These are phyloP conservation scores for Agaricales sp. DNA, from an alignment of 1,284 basidiomycete genomes.

Conservation along the genomic window DNA sequence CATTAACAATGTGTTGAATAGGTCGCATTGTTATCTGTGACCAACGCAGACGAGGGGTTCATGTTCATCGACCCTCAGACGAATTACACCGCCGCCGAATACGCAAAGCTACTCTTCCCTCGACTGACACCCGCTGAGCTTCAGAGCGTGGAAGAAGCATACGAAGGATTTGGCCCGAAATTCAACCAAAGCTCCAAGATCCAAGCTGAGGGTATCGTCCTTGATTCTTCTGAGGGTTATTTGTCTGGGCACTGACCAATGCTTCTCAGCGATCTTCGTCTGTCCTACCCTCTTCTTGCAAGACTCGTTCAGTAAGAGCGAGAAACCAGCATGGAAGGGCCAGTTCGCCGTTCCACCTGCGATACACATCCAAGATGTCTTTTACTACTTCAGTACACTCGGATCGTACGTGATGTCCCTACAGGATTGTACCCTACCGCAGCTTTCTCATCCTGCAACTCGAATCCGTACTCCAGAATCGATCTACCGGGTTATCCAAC, in stretches of 20 bases:
- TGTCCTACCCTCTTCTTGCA: neutral
- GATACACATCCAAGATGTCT: neutral
- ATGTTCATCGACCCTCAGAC: neutral
- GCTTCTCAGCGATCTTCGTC: neutral
- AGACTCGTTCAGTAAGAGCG: neutral
- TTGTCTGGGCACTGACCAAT: neutral
- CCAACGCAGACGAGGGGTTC: neutral
- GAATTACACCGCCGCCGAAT: neutral
- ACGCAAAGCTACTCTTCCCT: neutral
- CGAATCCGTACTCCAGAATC: too few species aligned
- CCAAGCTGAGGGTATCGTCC: neutral
- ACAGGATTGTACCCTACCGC: too few species aligned
- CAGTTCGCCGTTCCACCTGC: neutral
- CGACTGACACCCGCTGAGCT: neutral
- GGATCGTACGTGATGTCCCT: too few species aligned
- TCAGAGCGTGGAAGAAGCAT: neutral
- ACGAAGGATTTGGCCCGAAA: neutral
- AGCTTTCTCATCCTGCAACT: too few species aligned
- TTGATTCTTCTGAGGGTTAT: neutral
- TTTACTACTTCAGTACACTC: neutral
- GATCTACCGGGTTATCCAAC: too few species aligned
- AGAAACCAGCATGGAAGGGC: neutral
- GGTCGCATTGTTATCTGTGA: neutral
- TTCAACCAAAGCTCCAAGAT: neutral
- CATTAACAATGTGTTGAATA: neutral